A percentile compares a stretch with the other conserved stretches of the same genome.
Conservation (phyloP, 2,329 filamentous ascomycete genomes). For the Fusarium nelsonii region DNA sequence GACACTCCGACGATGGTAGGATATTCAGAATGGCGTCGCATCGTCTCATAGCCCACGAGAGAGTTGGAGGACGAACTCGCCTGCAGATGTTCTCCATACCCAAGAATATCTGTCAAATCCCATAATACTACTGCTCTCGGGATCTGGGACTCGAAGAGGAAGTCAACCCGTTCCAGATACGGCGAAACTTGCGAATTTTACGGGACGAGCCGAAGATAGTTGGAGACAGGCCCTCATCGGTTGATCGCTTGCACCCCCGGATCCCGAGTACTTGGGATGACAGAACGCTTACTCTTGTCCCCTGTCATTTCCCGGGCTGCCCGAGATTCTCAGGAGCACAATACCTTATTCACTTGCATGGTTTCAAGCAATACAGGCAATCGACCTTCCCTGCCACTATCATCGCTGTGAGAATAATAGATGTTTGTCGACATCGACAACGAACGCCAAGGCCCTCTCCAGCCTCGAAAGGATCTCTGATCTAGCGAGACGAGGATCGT, state of each 20-base stretch:
- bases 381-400: neutral
- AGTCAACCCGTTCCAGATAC: conserved; percentile 31
- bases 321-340: conserved; percentile 25
- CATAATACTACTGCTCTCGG: conserved; percentile 28
- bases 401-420: conserved; percentile 1
- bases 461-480: conserved; percentile 22
- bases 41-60: conserved; percentile 22
- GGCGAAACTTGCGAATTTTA: conserved; percentile 46
- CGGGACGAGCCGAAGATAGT: conserved; percentile 47
- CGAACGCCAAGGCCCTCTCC: neutral
- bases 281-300: conserved; percentile 28
- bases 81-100: conserved; percentile 26
- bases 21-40: conserved; percentile 25
- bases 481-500: conserved; percentile 33
- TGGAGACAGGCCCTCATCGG: conserved; percentile 30
- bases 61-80: conserved; percentile 29
- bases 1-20: conserved; percentile 17
- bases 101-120: conserved; percentile 35
- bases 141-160: conserved; percentile 18
- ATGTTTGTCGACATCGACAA: conserved; percentile 15
- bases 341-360: conserved; percentile 15
- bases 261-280: conserved; percentile 40
- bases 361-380: conserved; percentile 14
- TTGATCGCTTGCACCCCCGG: conserved; percentile 35
- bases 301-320: conserved; percentile 27